A percentile compares a stretch with the other conserved stretches of the same genome.
Evolutionary conservation across 306 rosid genomes (phyloP).

Genomic region (Vicia villosa): DNA sequence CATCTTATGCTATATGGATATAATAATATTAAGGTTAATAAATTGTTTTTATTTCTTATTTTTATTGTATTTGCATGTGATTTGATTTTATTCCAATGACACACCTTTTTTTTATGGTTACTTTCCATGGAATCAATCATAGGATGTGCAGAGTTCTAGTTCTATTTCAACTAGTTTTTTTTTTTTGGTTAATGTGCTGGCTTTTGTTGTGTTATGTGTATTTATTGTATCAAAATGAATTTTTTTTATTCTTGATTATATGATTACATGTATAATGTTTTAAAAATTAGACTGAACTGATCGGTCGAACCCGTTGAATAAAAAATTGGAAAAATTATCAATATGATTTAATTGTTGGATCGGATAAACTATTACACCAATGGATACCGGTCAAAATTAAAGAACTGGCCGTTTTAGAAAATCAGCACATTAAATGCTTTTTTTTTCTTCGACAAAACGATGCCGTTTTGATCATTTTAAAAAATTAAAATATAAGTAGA

Average conservation of each 20-base stretch:
- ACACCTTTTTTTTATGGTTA: constrained; percentile 1
- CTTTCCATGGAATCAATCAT: constrained; percentile 23
- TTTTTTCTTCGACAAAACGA: too few relatives aligned
- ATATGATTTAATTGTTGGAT: too few relatives aligned
- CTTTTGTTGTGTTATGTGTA: background rate
- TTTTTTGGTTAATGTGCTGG: constrained; percentile 8
- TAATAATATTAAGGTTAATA: background rate
- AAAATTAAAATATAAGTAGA: too few relatives aligned
- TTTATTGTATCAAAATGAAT: background rate
- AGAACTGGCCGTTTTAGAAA: too few relatives aligned
- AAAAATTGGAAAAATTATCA: too few relatives aligned
- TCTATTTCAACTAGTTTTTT: background rate
- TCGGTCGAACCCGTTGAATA: too few relatives aligned
- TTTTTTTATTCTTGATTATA: background rate
- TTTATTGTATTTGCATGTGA: constrained; percentile 24
- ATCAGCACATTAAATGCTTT: too few relatives aligned
- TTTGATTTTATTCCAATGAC: background rate
- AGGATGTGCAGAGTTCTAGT: constrained; percentile 9
- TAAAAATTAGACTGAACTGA: too few relatives aligned
- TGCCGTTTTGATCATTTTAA: too few relatives aligned
- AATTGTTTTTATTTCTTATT: background rate
- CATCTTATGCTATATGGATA: background rate
- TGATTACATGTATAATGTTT: too few relatives aligned
- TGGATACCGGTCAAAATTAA: too few relatives aligned
- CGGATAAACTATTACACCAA: too few relatives aligned